Percentiles rank a stretch among this genome's conserved stretches.
These are phyloP conservation scores for Strobilomyces confusus DNA, from an alignment of 768 basidiomycete genomes.

Conservation along the genomic window DNA sequence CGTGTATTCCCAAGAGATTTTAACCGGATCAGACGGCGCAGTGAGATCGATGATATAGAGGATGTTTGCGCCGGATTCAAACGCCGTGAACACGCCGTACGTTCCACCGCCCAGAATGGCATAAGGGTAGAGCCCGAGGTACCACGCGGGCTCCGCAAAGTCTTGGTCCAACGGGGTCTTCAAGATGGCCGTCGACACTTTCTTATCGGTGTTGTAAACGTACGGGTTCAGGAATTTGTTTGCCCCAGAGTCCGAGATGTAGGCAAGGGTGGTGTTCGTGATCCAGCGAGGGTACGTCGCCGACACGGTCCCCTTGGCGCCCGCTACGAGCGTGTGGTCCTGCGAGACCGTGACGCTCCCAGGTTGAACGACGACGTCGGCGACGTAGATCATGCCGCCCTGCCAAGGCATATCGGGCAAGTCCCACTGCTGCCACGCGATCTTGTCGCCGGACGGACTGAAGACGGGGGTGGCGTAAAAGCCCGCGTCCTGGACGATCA, in stretches of 20 bases:
- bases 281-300: conserved; percentile 33
- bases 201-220: conserved; percentile 22
- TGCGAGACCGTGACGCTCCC: neutral
- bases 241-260: conserved; percentile 49
- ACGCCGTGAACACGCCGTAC: conserved; percentile 30
- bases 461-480: conserved; percentile 66
- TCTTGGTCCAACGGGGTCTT: conserved; percentile 20
- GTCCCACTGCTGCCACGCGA: conserved; percentile 66
- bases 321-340: conserved; percentile 37
- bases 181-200: conserved; percentile 26
- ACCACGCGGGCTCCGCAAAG: conserved; percentile 21
- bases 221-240: conserved; percentile 56
- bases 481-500: conserved; percentile 55
- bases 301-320: conserved; percentile 37
- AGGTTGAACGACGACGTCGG: conserved; percentile 32
- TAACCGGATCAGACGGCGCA: neutral
- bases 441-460: conserved; percentile 51
- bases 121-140: conserved; percentile 17
- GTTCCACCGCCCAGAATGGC: conserved; percentile 21
- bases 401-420: conserved; percentile 76
- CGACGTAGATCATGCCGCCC: conserved; percentile 52
- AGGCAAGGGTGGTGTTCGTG: conserved; percentile 51
- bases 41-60: conserved; percentile 31
- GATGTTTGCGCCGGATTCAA: conserved; percentile 27
- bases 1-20: conserved; percentile 5